Conservation (phyloP, 2,329 filamentous ascomycete genomes). For the Magnaporthiopsis rhizophila region DNA sequence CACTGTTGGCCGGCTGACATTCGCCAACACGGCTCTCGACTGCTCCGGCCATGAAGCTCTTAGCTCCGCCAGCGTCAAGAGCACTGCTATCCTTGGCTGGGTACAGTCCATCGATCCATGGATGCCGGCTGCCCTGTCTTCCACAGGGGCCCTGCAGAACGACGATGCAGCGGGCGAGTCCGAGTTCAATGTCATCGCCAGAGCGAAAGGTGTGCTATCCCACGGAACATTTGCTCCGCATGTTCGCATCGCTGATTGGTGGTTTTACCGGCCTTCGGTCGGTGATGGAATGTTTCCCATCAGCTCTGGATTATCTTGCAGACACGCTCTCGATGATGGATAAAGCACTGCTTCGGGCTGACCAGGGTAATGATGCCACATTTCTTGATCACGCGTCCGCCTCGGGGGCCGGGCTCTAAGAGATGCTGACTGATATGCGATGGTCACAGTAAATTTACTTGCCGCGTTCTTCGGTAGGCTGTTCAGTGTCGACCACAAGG, state of each 20-base stretch:
- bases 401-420: background rate
- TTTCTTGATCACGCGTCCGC: background rate
- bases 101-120: slow-evolving; percentile 24
- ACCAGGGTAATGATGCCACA: slow-evolving; percentile 32
- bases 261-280: background rate
- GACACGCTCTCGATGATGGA: slow-evolving; percentile 42
- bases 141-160: slow-evolving; percentile 8
- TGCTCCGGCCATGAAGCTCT: slow-evolving; percentile 12
- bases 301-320: slow-evolving; percentile 50
- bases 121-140: slow-evolving; percentile 20
- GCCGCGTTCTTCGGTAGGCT: slow-evolving; percentile 49
- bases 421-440: background rate
- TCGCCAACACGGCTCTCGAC: background rate
- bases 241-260: background rate
- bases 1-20: background rate
- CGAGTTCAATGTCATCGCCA: slow-evolving; percentile 40
- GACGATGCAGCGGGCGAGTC: slow-evolving; percentile 18
- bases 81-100: slow-evolving; percentile 16
- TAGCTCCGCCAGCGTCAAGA: slow-evolving; percentile 14
- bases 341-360: slow-evolving; percentile 35
- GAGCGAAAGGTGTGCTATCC: slow-evolving; percentile 37
- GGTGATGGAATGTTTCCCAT: background rate
- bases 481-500: slow-evolving; percentile 51
- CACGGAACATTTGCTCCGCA: background rate
- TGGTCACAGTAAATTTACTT: slow-evolving; percentile 18